Conservation (phyloP, 139 green algal species). For the Micractinium conductrix region DNA sequence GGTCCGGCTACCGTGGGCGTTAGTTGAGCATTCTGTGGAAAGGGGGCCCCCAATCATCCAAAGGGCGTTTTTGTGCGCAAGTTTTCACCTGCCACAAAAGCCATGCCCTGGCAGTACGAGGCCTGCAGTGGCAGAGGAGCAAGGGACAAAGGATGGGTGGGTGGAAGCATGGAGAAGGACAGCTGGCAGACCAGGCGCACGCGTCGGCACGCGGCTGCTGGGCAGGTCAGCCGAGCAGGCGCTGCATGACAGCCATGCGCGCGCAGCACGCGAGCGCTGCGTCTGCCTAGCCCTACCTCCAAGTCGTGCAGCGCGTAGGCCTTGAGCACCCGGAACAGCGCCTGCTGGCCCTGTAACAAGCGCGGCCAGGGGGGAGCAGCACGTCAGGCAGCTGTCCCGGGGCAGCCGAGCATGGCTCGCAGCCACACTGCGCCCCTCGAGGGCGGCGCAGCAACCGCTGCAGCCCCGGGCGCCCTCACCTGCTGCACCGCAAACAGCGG, state of each 20-base stretch:
- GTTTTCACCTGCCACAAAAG: too few species aligned
- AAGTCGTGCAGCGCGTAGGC: conserved; percentile 90
- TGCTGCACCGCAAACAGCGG: conserved; percentile 75
- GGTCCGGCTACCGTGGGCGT: too few species aligned
- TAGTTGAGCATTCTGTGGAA: too few species aligned
- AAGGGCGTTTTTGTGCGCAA: too few species aligned
- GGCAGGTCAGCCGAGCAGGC: too few species aligned
- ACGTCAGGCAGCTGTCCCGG: too few species aligned
- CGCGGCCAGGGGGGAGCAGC: too few species aligned
- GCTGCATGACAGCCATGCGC: too few species aligned
- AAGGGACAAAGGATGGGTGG: not conserved
- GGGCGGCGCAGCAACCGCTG: too few species aligned
- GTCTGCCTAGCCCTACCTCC: conserved; percentile 56
- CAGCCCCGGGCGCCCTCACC: not conserved
- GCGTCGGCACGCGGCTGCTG: not conserved
- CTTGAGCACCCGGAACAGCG: conserved; percentile 91
- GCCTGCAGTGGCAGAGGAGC: conserved; percentile 48
- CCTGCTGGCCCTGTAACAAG: conserved; percentile 64
- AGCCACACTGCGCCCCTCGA: too few species aligned
- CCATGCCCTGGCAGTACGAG: conserved; percentile 94
- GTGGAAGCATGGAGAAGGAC: not conserved
- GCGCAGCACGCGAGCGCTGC: not conserved
- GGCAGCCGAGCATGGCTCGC: too few species aligned
- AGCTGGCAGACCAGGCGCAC: not conserved
- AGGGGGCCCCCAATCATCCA: too few species aligned